These are phyloP conservation scores for Cladorrhinum samala DNA, from an alignment of 495 filamentous ascomycete species.

Conservation along the genomic window DNA sequence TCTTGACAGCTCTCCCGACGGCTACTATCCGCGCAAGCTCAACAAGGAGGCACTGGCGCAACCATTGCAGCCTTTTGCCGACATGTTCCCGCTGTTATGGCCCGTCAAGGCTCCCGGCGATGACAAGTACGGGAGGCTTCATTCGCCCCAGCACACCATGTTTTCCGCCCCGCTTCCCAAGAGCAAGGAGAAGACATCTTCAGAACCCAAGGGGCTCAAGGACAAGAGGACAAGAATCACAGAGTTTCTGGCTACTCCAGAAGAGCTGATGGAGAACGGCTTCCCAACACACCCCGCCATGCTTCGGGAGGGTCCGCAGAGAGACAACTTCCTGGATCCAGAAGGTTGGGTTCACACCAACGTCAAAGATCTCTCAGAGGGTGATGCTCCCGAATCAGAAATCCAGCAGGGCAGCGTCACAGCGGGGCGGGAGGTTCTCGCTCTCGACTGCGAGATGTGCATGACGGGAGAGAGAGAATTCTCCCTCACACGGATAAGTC, in stretches of 20 bases:
- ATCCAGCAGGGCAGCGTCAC: constrained; percentile 78
- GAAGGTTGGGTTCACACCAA: constrained; percentile 81
- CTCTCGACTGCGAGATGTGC: constrained; percentile 97
- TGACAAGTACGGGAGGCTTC: constrained; percentile 66
- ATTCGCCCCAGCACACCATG: constrained; percentile 76
- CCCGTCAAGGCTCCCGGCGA: constrained; percentile 82
- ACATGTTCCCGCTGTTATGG: constrained; percentile 84
- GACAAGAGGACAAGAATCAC: constrained; percentile 73
- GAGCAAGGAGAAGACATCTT: constrained; percentile 49
- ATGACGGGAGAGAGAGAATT: constrained; percentile 66
- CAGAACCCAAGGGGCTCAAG: constrained; percentile 54
- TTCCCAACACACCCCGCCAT: constrained; percentile 75
- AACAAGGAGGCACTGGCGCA: constrained; percentile 52
- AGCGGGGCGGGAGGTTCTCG: constrained; percentile 71
- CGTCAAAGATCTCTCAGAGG: constrained; percentile 61
- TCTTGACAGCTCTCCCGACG: constrained; percentile 46
- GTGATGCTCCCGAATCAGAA: constrained; percentile 56
- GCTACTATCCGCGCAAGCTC: constrained; percentile 69
- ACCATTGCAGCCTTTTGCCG: constrained; percentile 62
- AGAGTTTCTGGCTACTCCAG: constrained; percentile 59
- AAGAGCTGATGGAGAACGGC: constrained; percentile 74
- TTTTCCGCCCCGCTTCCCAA: constrained; percentile 60
- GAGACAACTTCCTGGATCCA: constrained; percentile 37
- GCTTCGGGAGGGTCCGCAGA: constrained; percentile 40
- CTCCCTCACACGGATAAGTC: constrained; percentile 80